These are phyloP conservation scores for Mortierella polycephala DNA, from an alignment of 371 early-diverging fungal genomes.

Conservation along the genomic window DNA sequence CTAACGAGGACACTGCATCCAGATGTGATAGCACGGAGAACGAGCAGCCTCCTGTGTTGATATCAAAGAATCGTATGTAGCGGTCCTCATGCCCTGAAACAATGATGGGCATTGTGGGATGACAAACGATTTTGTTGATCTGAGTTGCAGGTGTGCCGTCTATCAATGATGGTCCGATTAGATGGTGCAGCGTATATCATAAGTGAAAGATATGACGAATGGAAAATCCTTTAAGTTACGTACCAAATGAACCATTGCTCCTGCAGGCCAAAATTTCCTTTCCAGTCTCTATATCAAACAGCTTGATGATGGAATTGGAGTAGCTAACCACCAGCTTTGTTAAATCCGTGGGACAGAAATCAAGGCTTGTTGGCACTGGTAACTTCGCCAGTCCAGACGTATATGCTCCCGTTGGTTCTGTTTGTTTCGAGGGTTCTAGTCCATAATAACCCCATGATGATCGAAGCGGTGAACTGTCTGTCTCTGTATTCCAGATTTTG, in stretches of 20 bases:
- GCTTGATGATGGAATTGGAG: conserved; percentile 69
- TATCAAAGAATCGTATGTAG: conserved; percentile 80
- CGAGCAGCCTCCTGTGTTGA: conserved; percentile 55
- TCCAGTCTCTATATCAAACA: conserved; percentile 86
- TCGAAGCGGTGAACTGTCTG: conserved; percentile 59
- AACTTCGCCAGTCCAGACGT: conserved; percentile 36
- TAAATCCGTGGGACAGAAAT: conserved; percentile 70
- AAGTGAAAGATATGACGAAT: not conserved
- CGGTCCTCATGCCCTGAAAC: conserved; percentile 86
- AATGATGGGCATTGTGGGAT: conserved; percentile 79
- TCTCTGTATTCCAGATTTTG: conserved; percentile 82
- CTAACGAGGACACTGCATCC: conserved; percentile 69
- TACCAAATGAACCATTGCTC: conserved; percentile 74
- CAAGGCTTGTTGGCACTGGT: conserved; percentile 74
- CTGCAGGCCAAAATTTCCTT: conserved; percentile 65
- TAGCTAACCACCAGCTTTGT: conserved; percentile 75
- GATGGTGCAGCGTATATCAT: not conserved
- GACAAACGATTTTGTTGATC: conserved; percentile 79
- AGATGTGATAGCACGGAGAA: conserved; percentile 43
- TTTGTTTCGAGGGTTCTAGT: conserved; percentile 23
- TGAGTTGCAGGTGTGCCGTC: conserved; percentile 77
- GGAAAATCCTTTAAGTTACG: not conserved
- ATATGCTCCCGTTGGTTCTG: conserved; percentile 35
- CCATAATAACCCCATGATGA: conserved; percentile 66
- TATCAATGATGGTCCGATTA: conserved; percentile 18